Conservation (phyloP, 2,329 filamentous ascomycete genomes). For the Zasmidium angulare region DNA sequence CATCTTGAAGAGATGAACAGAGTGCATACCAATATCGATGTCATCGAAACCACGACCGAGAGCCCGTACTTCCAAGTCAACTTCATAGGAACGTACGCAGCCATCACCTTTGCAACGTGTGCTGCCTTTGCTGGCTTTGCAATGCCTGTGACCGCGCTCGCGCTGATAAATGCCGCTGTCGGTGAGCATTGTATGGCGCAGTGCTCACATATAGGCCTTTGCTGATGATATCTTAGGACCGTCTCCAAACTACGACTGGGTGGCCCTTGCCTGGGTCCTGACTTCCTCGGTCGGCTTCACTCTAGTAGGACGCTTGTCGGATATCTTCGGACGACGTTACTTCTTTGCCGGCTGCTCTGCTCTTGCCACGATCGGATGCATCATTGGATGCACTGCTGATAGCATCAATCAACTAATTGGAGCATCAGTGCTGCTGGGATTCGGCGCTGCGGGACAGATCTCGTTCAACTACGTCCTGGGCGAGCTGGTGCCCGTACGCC, state of each 20-base stretch:
- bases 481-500: conserved; percentile 8
- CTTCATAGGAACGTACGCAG: conserved; percentile 5
- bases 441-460: conserved; percentile 7
- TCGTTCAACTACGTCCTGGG: conserved; percentile 6
- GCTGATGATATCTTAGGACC: not conserved
- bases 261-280: conserved; percentile 5
- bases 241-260: not conserved
- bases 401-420: conserved; percentile 9
- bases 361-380: conserved; percentile 1
- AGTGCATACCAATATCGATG: not conserved
- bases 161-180: not conserved
- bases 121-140: not conserved
- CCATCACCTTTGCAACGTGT: not conserved
- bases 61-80: not conserved
- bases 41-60: not conserved
- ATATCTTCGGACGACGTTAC: conserved; percentile 12
- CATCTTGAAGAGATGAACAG: not conserved
- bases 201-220: not conserved
- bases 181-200: not conserved
- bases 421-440: conserved; percentile 2
- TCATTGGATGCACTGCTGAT: conserved; percentile 4
- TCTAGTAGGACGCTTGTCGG: conserved; percentile 7
- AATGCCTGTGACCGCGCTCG: not conserved
- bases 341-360: conserved; percentile 9
- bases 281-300: conserved; percentile 1